Conservation (phyloP, 352 stramenopile genomes). For the Saprolegnia parasitica region DNA sequence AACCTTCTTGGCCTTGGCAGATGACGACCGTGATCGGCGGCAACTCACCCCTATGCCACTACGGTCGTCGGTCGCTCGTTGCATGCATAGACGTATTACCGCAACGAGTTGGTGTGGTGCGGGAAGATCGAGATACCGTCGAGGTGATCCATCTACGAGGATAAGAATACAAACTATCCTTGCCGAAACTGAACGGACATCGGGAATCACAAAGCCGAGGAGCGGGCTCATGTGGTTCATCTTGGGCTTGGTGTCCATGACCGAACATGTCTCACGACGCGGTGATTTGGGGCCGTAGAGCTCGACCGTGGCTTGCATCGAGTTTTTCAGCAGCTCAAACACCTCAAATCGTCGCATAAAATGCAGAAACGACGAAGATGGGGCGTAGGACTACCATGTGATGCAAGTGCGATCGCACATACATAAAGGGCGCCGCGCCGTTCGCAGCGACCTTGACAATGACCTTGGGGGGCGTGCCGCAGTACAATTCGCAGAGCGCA, state of each 20-base stretch:
- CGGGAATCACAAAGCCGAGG: slow-evolving; percentile 68
- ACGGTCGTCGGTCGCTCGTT: no score
- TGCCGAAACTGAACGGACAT: slow-evolving; percentile 33
- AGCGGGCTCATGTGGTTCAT: slow-evolving; percentile 64
- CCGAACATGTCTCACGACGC: neutral
- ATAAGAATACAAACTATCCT: neutral
- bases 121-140: slow-evolving; percentile 70
- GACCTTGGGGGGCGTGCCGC: slow-evolving; percentile 46
- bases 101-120: neutral
- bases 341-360: no score
- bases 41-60: slow-evolving; percentile 38
- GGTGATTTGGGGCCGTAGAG: slow-evolving; percentile 55
- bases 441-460: slow-evolving; percentile 53
- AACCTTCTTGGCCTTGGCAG: slow-evolving; percentile 90
- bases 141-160: slow-evolving; percentile 39
- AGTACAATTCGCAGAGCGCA: slow-evolving; percentile 53
- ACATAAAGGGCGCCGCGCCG: slow-evolving; percentile 61
- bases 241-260: slow-evolving; percentile 42
- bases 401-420: slow-evolving; percentile 75
- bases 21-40: slow-evolving; percentile 97
- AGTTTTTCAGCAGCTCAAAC: slow-evolving; percentile 99
- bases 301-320: slow-evolving; percentile 96
- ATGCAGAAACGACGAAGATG: no score
- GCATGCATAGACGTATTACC: neutral
- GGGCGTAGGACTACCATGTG: no score